Conservation (phyloP, 345 rosid genomes). For the Schrenkiella parvula region DNA sequence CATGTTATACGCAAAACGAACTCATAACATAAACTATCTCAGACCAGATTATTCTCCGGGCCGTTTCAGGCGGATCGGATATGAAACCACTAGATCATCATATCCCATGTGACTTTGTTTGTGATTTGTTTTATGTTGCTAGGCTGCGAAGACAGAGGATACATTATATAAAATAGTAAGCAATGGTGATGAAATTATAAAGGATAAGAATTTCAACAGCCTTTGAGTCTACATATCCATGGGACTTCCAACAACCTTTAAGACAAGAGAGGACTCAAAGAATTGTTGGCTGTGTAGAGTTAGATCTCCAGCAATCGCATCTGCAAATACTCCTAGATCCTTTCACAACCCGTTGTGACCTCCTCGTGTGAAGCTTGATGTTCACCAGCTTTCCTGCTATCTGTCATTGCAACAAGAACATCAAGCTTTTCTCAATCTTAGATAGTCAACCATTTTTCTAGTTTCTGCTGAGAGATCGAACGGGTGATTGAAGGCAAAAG, state of each 20-base stretch:
- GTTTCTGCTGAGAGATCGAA: background rate
- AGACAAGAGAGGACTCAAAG: constrained; percentile 19
- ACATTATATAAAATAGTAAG: background rate
- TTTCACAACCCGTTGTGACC: constrained; percentile 69
- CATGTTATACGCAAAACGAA: background rate
- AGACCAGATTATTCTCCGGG: background rate
- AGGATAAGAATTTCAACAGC: background rate
- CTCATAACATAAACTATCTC: background rate
- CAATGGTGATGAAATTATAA: background rate
- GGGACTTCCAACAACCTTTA: background rate
- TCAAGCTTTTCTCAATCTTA: background rate
- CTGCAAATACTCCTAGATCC: constrained; percentile 76
- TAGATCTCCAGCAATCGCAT: constrained; percentile 69
- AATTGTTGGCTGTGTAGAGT: constrained; percentile 40
- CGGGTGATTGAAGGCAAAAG: background rate
- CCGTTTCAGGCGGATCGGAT: background rate
- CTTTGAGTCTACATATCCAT: background rate
- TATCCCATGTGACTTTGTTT: background rate
- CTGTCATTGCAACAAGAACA: constrained; percentile 36
- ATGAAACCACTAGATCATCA: background rate
- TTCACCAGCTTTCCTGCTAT: constrained; percentile 83
- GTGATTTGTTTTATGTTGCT: background rate
- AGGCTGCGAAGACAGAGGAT: background rate
- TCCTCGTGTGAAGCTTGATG: constrained; percentile 76
- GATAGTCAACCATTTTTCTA: background rate